Base-by-base conservation (phyloP, 2,329 filamentous ascomycete species). In the Sclerotinia borealis region DNA sequence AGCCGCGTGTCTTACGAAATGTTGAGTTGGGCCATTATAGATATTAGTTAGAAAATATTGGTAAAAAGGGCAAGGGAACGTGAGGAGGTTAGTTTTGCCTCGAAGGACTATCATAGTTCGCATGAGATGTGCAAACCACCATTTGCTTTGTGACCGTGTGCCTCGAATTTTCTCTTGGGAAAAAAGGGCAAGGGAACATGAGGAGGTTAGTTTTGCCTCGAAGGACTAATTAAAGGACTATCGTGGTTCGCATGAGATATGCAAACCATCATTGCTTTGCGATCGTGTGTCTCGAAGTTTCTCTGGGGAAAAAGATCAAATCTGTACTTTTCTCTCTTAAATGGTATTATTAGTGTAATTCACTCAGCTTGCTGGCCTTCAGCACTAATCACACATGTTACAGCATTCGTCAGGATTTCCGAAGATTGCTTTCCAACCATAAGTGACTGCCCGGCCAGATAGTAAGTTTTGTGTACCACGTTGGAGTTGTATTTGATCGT, bases 371-470 rank as follows among this genome's bases (percentile, higher is more conserved):
- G 22, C 43, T 27, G 6, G 43, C 93, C 93, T 0, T 79, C 76
- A 31, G 92, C 88, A 0, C 81, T 97, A 68, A 89, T 87, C 22
- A 87, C 92, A 1, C 88, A 89, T 51, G 85, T 98, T 48, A 95
- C 88, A 19, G 89, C 92, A 4, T 89, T 90, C 3, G 85, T 99
- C 19, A 87, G 91, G 69, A 85, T 98, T 3, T 95, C 95, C 0
- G 92, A 96, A 67, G 91, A 96, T 72, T 87, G 87, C 0, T 98
- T 98, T 70, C 93, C 95, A 0, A 96, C 93, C 2, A 98, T 98
- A 66, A 87, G 86, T 34, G 88, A 87, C 61, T 97, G 0, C 95
- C 95, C 0, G 92, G 93, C 4, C 88, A 91, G 39, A 95, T 98
- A 87, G 95, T 99, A 68, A 92, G 88, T 70, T 98, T 99, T 79